These are phyloP conservation scores for Lipomyces kockii DNA, from an alignment of 805 yeast species.

Conservation along the genomic window DNA sequence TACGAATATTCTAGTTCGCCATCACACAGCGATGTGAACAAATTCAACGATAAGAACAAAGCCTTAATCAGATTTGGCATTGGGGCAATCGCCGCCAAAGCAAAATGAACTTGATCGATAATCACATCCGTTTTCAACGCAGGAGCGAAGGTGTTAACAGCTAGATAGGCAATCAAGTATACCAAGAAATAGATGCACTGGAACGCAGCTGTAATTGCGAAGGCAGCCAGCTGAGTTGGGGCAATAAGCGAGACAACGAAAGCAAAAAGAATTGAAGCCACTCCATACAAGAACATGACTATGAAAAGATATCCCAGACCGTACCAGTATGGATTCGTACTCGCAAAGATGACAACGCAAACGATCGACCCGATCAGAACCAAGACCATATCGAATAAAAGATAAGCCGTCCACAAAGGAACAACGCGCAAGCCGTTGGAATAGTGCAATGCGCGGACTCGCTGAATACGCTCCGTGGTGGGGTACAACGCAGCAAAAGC, in stretches of 20 bases:
- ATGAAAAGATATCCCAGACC: slow-evolving; percentile 45
- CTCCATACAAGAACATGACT: slow-evolving; percentile 43
- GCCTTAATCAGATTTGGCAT: slow-evolving; percentile 42
- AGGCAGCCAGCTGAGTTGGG: slow-evolving; percentile 47
- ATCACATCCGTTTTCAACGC: slow-evolving; percentile 39
- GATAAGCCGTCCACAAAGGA: slow-evolving; percentile 46
- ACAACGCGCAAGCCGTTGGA: slow-evolving; percentile 46
- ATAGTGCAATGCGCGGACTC: slow-evolving; percentile 47
- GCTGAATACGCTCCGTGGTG: slow-evolving; percentile 45
- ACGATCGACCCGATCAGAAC: slow-evolving; percentile 40
- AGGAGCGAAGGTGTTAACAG: slow-evolving; percentile 43
- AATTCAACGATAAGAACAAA: slow-evolving; percentile 43
- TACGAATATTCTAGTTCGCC: slow-evolving; percentile 38
- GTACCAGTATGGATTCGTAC: slow-evolving; percentile 37
- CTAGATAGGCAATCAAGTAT: slow-evolving; percentile 44
- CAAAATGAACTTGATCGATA: slow-evolving; percentile 41
- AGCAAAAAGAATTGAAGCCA: slow-evolving; percentile 42
- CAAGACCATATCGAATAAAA: slow-evolving; percentile 40
- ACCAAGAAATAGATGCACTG: slow-evolving; percentile 44
- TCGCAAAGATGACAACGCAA: slow-evolving; percentile 41
- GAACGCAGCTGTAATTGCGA: slow-evolving; percentile 45
- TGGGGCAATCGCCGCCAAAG: slow-evolving; percentile 43
- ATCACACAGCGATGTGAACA: slow-evolving; percentile 45
- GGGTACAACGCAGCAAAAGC: slow-evolving; percentile 46
- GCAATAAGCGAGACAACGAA: slow-evolving; percentile 45